A percentile compares a stretch with the other conserved stretches of the same genome.
Evolutionary conservation across 495 filamentous ascomycete genomes (phyloP).

Genomic region (Xylaria longipes): DNA sequence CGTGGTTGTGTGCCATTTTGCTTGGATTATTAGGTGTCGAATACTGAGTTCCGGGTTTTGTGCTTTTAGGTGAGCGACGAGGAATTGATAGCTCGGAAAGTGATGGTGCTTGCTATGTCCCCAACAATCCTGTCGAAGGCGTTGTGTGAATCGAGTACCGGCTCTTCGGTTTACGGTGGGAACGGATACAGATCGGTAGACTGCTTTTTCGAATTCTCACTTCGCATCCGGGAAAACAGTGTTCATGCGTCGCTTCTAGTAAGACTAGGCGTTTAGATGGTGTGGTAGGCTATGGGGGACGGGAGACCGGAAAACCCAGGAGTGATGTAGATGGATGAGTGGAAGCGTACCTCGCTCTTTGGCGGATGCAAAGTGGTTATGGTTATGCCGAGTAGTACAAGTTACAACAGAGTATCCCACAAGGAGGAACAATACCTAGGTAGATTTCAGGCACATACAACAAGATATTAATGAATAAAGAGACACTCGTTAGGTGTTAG

Average conservation of each 20-base stretch:
- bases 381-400: neutral
- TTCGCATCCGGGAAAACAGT: neutral
- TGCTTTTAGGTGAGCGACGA: neutral
- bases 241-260: neutral
- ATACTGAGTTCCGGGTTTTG: neutral
- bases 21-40: slow-evolving; percentile 14
- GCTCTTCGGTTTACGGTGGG: neutral
- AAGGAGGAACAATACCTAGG: neutral
- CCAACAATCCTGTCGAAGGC: neutral
- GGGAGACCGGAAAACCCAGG: neutral
- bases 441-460: neutral
- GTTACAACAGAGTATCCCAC: neutral
- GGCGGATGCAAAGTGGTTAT: neutral
- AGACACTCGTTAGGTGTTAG: neutral
- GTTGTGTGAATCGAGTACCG: neutral
- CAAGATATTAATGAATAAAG: neutral
- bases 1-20: slow-evolving; percentile 30
- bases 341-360: neutral
- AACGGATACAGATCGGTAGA: neutral
- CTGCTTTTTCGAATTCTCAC: neutral
- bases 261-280: neutral
- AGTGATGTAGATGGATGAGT: neutral
- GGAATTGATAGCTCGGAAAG: neutral
- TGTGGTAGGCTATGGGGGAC: neutral
- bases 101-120: neutral